Conservation (phyloP, 1,284 basidiomycete species). For the Ganoderma sp. region DNA sequence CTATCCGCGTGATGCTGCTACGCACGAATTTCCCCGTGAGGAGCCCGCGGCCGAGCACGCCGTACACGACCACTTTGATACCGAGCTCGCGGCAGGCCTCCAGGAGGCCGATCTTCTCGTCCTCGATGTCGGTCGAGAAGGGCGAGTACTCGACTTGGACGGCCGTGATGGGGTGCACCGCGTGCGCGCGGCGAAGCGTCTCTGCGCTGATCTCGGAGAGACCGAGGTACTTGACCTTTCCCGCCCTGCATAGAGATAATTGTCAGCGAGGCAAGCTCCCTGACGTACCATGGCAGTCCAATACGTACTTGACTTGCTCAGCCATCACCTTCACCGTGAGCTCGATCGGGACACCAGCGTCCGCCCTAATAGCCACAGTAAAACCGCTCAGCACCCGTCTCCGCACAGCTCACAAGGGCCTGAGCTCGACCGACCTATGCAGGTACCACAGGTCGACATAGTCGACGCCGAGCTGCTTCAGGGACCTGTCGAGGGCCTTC, state of each 20-base stretch:
- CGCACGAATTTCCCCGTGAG: slow-evolving; percentile 1
- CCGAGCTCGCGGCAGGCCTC: slow-evolving; percentile 30
- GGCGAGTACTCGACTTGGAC: slow-evolving; percentile 72
- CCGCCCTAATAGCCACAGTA: slow-evolving; percentile 23
- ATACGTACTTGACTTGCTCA: slow-evolving; percentile 38
- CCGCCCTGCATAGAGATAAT: slow-evolving; percentile 44
- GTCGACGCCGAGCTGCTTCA: slow-evolving; percentile 44
- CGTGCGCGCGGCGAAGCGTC: slow-evolving; percentile 67
- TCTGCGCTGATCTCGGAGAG: slow-evolving; percentile 64
- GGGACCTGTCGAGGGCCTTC: slow-evolving; percentile 39
- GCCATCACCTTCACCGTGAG: slow-evolving; percentile 41
- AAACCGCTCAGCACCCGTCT: no score
- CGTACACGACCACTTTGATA: slow-evolving; percentile 56
- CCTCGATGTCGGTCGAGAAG: slow-evolving; percentile 60
- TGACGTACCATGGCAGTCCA: no score
- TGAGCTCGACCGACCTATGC: slow-evolving; percentile 31
- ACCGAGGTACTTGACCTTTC: slow-evolving; percentile 68
- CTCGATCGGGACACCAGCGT: slow-evolving; percentile 39
- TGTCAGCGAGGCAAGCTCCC: no score
- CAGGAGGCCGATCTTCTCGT: slow-evolving; percentile 52
- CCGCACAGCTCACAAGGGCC: slow-evolving; percentile 11
- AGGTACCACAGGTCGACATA: slow-evolving; percentile 47
- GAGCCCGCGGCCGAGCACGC: not conserved
- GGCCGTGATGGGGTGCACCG: slow-evolving; percentile 64
- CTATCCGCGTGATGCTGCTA: no score